Base-by-base conservation (phyloP, 371 early-diverging fungal genomes). In the Capillidium rhysosporum region DNA sequence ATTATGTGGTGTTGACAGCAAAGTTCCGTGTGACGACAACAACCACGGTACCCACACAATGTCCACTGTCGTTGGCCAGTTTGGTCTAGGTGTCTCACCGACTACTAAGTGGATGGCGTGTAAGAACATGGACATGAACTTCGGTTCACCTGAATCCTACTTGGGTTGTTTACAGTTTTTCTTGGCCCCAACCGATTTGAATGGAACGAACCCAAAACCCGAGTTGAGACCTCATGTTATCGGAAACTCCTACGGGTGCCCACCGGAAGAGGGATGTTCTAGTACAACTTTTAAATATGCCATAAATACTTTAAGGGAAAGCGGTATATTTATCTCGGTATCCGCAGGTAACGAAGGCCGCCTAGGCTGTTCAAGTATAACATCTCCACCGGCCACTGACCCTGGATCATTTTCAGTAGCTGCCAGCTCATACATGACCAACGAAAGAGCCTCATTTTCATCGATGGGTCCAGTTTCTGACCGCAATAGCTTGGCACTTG, bases 71-170 rank as follows among this genome's bases (percentile, higher is more conserved):
- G 26, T 47, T 10, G 47, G 47, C 16, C 25, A 26, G 21, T 12
- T 26, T 3, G 23, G 16, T 9, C 9, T 47, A 24, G 47, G 47
- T 12, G 29, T 47, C 10, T 26, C 29, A 3, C 47, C 47, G 25
- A 16, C 28, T 24, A 16, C 47, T 1, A 47, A 47, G 26, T 47
- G 47, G 47, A 47, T 47, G 47, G 47, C 47, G 7, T 47, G 47
- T 18, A 24, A 29, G 14, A 47, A 47, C 47, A 47, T 47, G 47
- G 47, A 47, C 2, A 10, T 25, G 26, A 14, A 16, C 18, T 26
- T 26, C 16, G 47, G 47, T 7, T 26, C 24, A 7, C 24, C 47
- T 23, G 47, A 47, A 29, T 47, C 47, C 14, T 47, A 47, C 47
- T 18, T 47, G 4, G 28, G 47, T 29, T 47, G 47, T 29, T 25